phyloP scores from a whole-genome alignment of 164 flowering plant species.

The Malania oleifera region DNA sequence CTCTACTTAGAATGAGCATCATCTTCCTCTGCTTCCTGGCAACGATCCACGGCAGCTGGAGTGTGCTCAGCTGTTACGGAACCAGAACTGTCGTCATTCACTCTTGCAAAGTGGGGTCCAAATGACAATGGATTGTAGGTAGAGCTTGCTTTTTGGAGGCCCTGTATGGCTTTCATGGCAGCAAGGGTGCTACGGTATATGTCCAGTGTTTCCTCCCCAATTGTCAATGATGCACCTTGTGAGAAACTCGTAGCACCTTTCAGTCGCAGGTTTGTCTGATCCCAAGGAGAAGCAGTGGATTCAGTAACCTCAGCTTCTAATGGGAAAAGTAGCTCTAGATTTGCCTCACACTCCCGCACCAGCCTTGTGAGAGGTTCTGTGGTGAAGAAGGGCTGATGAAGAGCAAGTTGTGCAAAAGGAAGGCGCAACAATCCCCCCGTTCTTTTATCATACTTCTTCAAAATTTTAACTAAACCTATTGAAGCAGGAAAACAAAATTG shows the following conservation, averaged over 20 bases:
- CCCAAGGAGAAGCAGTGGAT: constrained; percentile 22
- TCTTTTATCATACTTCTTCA: constrained; percentile 89
- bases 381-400: constrained; percentile 73
- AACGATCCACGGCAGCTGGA: constrained; percentile 22
- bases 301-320: constrained; percentile 69
- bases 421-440: constrained; percentile 68
- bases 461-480: constrained; percentile 69
- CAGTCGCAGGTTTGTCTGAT: constrained; percentile 8
- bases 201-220: constrained; percentile 44
- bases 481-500: constrained; percentile 3
- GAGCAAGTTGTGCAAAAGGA: constrained; percentile 68
- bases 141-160: constrained; percentile 70
- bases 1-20: constrained; percentile 24
- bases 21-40: constrained; percentile 30
- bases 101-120: constrained; percentile 36
- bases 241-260: constrained; percentile 14
- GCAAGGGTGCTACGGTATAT: constrained; percentile 67
- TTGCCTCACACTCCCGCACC: constrained; percentile 72
- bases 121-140: constrained; percentile 69
- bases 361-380: constrained; percentile 75
- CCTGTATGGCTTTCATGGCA: constrained; percentile 67
- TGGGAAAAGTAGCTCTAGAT: constrained; percentile 79
- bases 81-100: constrained; percentile 49
- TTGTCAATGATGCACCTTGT: constrained; percentile 25
- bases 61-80: constrained; percentile 59